Conservation (phyloP, 768 basidiomycete genomes). For the Steccherinum ochraceum region DNA sequence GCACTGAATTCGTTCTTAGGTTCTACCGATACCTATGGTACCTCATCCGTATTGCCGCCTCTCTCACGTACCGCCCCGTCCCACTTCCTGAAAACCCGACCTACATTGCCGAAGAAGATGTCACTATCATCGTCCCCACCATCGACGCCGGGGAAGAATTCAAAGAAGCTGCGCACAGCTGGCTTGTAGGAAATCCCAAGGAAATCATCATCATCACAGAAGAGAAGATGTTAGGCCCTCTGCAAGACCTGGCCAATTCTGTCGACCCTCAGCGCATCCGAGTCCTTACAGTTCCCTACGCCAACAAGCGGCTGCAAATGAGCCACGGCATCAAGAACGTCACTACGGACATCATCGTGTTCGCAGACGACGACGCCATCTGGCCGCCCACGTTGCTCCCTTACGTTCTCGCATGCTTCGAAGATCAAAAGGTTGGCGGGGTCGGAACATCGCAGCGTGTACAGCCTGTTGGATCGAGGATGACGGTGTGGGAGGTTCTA, state of each 20-base stretch:
- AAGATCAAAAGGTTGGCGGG: conserved; percentile 90
- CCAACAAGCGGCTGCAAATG: conserved; percentile 95
- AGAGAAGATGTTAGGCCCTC: conserved; percentile 84
- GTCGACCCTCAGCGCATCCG: conserved; percentile 82
- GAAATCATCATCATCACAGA: conserved; percentile 75
- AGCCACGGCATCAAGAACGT: conserved; percentile 87
- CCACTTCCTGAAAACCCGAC: conserved; percentile 88
- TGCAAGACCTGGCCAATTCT: conserved; percentile 83
- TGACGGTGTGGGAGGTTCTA: conserved; percentile 95
- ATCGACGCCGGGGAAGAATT: conserved; percentile 96
- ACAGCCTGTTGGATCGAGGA: conserved; percentile 63
- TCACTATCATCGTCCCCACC: conserved; percentile 94
- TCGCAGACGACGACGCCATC: conserved; percentile 93
- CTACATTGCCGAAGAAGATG: conserved; percentile 85
- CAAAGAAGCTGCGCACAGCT: conserved; percentile 86
- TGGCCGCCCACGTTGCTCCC: conserved; percentile 92
- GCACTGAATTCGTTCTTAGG: conserved; percentile 29
- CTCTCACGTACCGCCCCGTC: conserved; percentile 77
- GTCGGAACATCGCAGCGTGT: conserved; percentile 91
- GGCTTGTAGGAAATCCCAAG: conserved; percentile 90
- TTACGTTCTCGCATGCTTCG: conserved; percentile 85
- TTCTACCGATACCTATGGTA: conserved; percentile 96
- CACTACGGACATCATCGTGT: conserved; percentile 89
- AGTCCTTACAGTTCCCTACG: conserved; percentile 86
- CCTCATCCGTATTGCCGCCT: conserved; percentile 76